A percentile compares a stretch with the other conserved stretches of the same genome.
phyloP scores from a whole-genome alignment of 352 stramenopile genomes.

The Globisporangium nodosum region DNA sequence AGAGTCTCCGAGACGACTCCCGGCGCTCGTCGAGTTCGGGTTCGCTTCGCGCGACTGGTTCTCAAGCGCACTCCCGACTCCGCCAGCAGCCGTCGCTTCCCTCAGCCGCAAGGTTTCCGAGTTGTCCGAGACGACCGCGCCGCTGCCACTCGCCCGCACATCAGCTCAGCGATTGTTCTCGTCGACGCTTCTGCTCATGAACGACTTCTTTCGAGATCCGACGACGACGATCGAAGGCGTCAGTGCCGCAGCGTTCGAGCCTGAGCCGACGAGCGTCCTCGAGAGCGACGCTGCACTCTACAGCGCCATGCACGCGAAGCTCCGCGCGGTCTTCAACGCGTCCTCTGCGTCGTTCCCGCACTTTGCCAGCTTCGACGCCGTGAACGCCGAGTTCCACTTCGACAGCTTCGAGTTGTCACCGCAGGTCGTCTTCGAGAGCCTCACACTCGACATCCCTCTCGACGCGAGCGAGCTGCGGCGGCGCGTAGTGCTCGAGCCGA shows the following conservation, averaged over 20 bases:
- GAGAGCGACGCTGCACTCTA: constrained; percentile 18
- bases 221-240: constrained; percentile 18
- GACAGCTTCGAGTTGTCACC: constrained; percentile 20
- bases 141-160: constrained; percentile 25
- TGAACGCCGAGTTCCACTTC: constrained; percentile 28
- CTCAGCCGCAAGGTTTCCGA: constrained; percentile 15
- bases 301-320: constrained; percentile 18
- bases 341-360: constrained; percentile 11
- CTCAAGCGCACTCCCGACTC: constrained; percentile 21
- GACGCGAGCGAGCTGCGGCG: constrained; percentile 28
- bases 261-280: constrained; percentile 14
- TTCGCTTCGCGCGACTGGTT: constrained; percentile 52
- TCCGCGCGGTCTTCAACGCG: constrained; percentile 18
- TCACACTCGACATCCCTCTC: constrained; percentile 43
- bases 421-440: constrained; percentile 27
- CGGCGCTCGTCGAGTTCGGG: constrained; percentile 38
- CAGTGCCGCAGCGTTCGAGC: constrained; percentile 17
- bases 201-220: constrained; percentile 42
- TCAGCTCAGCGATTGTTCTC: constrained; percentile 23
- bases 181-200: constrained; percentile 24
- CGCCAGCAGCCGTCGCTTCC: constrained; percentile 11
- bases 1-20: constrained; percentile 37
- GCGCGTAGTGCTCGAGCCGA: constrained; percentile 15
- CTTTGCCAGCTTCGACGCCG: constrained; percentile 24
- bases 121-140: constrained; percentile 6